Base-by-base conservation (phyloP, 768 basidiomycete genomes). In the Pilatotrama ljubarskyi region DNA sequence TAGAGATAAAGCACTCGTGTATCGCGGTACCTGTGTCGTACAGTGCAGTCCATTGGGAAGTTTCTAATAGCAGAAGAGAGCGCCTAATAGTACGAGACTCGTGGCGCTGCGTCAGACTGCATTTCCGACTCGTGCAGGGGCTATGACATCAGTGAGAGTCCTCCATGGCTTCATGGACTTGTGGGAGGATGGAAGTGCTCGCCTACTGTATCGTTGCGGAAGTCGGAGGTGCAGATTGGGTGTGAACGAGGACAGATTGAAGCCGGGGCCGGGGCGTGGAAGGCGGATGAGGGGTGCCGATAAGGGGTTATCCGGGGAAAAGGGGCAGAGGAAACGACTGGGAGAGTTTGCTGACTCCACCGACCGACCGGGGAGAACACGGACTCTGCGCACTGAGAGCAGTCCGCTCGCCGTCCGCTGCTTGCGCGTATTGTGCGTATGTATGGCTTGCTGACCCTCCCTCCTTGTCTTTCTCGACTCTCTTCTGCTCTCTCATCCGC, bases 301-400 rank as follows among this genome's bases (percentile, higher is more conserved):
- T 57, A 57, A 57, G 55, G 38, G 55, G 55, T 49, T 57, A 49
- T 49, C 47, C 37, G 38, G 55, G 55, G 15, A 49, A 57, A 49
- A 20, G 47, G 36, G 40, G 53, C 10, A 26, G 35, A 18, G 35
- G 40, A 43, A 54, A 5, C 5, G 29, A 32, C 10, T 32, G 29
- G 29, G 29, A 32, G 40, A 42, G 41, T 14, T 42, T 42, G 42
- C 52, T 54, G 42, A 46, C 53, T 55, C 53, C 50, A 40, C 50
- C 35, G n/a, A 35, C 10, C 20, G 32, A 50, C 50, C 17, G 38
- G 38, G 6, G n/a, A 40, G n/a, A n/a, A 36, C 44, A 26, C 22
- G 8, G 3, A 47, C 44, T 47, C 22, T 6, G 6, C 20, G 29
- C 20, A 24, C 24, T 26, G 44, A 44, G 22, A 25, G 13, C 24